A percentile compares a stretch with the other conserved stretches of the same genome.
These are phyloP conservation scores for Neurospora crassa DNA, from an alignment of 2,329 filamentous ascomycete genomes.

Conservation along the genomic window DNA sequence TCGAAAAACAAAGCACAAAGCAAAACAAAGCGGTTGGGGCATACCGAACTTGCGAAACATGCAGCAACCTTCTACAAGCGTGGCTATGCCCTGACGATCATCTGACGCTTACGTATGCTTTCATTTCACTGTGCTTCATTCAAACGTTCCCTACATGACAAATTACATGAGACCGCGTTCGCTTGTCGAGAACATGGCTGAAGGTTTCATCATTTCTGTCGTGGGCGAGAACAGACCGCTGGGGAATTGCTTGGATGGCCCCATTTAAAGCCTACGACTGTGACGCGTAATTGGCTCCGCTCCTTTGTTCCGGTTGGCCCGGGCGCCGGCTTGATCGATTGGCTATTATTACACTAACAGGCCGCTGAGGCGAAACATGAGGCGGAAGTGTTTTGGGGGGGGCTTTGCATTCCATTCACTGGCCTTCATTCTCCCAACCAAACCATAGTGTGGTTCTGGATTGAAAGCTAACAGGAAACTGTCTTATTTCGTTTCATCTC, in stretches of 20 bases:
- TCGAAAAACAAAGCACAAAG: background rate
- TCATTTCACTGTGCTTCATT: background rate
- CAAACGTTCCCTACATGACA: background rate
- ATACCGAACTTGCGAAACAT: background rate
- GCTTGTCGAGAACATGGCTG: background rate
- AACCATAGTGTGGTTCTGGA: background rate
- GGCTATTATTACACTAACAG: background rate
- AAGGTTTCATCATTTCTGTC: background rate
- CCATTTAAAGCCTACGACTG: background rate
- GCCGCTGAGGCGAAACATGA: background rate
- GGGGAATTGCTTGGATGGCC: background rate
- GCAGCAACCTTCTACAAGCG: background rate
- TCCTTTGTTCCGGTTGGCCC: background rate
- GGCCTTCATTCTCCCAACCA: background rate
- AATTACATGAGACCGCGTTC: background rate
- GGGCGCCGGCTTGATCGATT: background rate
- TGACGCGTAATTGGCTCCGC: background rate
- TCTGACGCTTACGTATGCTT: background rate
- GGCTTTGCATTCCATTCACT: background rate
- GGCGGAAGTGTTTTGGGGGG: background rate
- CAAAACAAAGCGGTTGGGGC: background rate
- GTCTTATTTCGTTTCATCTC: background rate
- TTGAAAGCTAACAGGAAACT: background rate
- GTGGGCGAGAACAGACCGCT: background rate
- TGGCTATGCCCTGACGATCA: background rate